Base-by-base conservation (phyloP, 495 filamentous ascomycete species). In the Penicillium verhagenii region DNA sequence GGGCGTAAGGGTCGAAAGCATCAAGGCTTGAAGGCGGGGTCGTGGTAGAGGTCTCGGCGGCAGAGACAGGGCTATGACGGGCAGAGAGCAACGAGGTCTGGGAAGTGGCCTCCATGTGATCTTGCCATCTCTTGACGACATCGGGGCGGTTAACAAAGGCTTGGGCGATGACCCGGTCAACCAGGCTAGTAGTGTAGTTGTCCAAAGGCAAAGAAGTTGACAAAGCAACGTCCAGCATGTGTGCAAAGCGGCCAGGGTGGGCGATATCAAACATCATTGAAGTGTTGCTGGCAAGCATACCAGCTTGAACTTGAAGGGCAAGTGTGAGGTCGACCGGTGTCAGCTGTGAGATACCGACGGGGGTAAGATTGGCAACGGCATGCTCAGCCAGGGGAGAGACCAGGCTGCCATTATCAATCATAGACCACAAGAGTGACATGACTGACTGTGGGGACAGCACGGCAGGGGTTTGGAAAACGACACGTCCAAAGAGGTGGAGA, bases 1-100 rank as follows among this genome's bases (percentile, higher is more conserved):
- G 82, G 23, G 86, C 87, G 65, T 97, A 96, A 0, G 94, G 94
- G 63, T 98, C 94, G 61, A 85, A 92, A 2, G 83, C 85, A 53
- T 97, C 92, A 54, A 92, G 84, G 50, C 77, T 81, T 38, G 79
- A 73, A 11, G 82, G 68, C 1, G 72, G 66, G 35, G 60, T 68
- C 14, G 71, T 64, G 39, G 70, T 64, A 16, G 72, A 69, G 9
- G 73, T 61, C 35, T 76, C 70, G 4, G 59, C 29, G 59, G 59
- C 57, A 19, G 76, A 75, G 21, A 74, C 65, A 13, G 74, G 72
- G 31, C 73, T 72, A 51, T 71, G 75, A 29, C 68, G 64, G 31
- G 64, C 63, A 56, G 64, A 74, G 42, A 62, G 43, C 61, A 64
- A 68, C 18, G 56, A 72, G 21, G 58, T 64, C 53, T 60, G 71